Percentiles rank a stretch among this genome's conserved stretches.
Evolutionary conservation across 2,329 filamentous ascomycete species (phyloP).

Genomic region (Cytospora piceae): DNA sequence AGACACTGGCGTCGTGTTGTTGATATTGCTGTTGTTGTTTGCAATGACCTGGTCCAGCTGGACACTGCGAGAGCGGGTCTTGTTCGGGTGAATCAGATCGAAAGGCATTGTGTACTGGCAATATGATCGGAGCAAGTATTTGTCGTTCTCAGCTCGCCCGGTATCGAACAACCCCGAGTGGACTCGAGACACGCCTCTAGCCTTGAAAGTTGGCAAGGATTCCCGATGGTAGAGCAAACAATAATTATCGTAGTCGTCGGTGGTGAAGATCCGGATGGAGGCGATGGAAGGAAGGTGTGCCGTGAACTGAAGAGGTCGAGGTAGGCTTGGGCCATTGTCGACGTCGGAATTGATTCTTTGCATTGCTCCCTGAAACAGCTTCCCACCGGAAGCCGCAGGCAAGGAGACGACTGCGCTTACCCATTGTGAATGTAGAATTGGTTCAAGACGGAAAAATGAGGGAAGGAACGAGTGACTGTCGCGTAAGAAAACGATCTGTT

Average conservation of each 20-base stretch:
- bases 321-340: constrained; percentile 4
- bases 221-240: not conserved
- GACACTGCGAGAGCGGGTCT: constrained; percentile 52
- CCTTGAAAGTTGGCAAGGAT: not conserved
- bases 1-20: constrained; percentile 26
- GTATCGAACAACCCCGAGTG: constrained; percentile 5
- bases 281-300: constrained; percentile 3
- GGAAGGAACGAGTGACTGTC: constrained; percentile 31
- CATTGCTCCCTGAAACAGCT: constrained; percentile 23
- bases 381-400: constrained; percentile 4
- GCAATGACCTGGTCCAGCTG: constrained; percentile 48
- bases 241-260: constrained; percentile 8
- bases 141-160: constrained; percentile 51
- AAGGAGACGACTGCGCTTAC: constrained; percentile 24
- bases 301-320: constrained; percentile 3
- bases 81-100: constrained; percentile 49
- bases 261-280: not conserved
- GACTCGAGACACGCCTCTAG: constrained; percentile 1
- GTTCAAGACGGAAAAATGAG: constrained; percentile 25
- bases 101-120: constrained; percentile 40
- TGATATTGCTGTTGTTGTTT: constrained; percentile 28
- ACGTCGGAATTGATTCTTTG: constrained; percentile 23
- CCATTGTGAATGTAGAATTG: constrained; percentile 30
- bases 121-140: constrained; percentile 45
- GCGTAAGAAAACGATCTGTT: constrained; percentile 13